These are phyloP conservation scores for Lactarius indigo DNA, from an alignment of 768 basidiomycete genomes.

Conservation along the genomic window DNA sequence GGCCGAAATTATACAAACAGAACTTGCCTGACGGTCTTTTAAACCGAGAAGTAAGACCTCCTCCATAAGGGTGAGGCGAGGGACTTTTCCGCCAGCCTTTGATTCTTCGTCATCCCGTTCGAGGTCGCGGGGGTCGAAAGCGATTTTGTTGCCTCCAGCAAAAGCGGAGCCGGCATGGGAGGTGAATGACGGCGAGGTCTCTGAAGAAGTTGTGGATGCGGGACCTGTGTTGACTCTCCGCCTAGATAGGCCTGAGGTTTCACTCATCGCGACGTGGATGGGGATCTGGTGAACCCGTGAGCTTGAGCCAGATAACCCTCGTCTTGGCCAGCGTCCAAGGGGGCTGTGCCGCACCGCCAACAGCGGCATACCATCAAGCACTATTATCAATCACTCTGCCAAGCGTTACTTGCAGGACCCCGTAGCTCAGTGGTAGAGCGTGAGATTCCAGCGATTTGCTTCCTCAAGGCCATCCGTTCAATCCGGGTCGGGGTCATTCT, in stretches of 20 bases:
- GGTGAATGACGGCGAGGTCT: slow-evolving; percentile 32
- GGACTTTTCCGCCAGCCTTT: slow-evolving; percentile 68
- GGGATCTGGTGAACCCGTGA: neutral
- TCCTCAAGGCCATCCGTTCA: slow-evolving; percentile 29
- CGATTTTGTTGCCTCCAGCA: slow-evolving; percentile 83
- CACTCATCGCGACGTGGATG: slow-evolving; percentile 11
- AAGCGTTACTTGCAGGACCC: neutral
- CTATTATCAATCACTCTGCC: neutral
- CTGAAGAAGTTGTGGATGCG: slow-evolving; percentile 36
- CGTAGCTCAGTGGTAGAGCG: slow-evolving; percentile 29
- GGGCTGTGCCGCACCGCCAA: neutral
- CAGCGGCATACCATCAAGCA: neutral
- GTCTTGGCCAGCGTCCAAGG: neutral
- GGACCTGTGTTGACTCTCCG: slow-evolving; percentile 48
- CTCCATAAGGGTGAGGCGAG: slow-evolving; percentile 92
- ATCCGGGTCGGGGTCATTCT: slow-evolving; percentile 27
- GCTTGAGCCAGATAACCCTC: neutral
- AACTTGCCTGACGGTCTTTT: slow-evolving; percentile 89
- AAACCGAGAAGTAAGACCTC: slow-evolving; percentile 91
- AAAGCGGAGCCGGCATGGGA: slow-evolving; percentile 77
- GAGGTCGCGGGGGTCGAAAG: slow-evolving; percentile 90
- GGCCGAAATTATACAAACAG: neutral
- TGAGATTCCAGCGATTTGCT: slow-evolving; percentile 25
- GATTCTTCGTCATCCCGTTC: slow-evolving; percentile 63
- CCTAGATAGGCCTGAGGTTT: slow-evolving; percentile 45